A percentile compares a stretch with the other conserved stretches of the same genome.
These are phyloP conservation scores for Talaromyces adpressus DNA, from an alignment of 495 filamentous ascomycete species.

Conservation along the genomic window DNA sequence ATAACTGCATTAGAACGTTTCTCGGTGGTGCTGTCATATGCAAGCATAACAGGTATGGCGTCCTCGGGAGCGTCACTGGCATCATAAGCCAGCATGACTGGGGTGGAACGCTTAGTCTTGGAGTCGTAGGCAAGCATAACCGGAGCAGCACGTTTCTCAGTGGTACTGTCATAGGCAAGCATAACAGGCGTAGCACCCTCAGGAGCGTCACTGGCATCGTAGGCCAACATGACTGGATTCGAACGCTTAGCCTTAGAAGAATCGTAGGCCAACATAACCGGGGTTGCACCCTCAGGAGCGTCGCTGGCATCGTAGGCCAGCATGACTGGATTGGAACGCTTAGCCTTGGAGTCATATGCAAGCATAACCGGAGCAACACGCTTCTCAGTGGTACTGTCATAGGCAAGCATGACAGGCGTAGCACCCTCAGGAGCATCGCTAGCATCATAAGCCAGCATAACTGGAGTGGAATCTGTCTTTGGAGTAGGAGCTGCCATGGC, in stretches of 20 bases:
- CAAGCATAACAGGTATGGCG: neutral
- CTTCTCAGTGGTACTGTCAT: neutral
- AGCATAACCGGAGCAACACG: neutral
- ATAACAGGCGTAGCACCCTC: neutral
- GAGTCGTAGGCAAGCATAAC: neutral
- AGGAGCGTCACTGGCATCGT: neutral
- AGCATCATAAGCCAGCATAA: no score
- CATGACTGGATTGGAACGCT: no score
- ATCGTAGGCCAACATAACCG: no score
- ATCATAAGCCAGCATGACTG: neutral
- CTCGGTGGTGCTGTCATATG: neutral
- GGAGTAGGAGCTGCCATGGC: neutral
- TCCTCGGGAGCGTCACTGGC: neutral
- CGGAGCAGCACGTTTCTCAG: neutral
- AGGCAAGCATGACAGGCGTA: neutral
- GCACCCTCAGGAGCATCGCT: neutral
- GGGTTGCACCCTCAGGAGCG: no score
- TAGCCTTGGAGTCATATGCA: neutral
- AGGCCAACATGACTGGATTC: neutral
- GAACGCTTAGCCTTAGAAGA: no score
- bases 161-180: neutral
- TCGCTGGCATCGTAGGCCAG: no score
- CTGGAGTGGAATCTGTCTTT: neutral
- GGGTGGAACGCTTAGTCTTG: neutral
- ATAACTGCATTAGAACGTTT: neutral